Evolutionary conservation across 805 yeast species (phyloP).

Genomic region (Yamadazyma endophytica): DNA sequence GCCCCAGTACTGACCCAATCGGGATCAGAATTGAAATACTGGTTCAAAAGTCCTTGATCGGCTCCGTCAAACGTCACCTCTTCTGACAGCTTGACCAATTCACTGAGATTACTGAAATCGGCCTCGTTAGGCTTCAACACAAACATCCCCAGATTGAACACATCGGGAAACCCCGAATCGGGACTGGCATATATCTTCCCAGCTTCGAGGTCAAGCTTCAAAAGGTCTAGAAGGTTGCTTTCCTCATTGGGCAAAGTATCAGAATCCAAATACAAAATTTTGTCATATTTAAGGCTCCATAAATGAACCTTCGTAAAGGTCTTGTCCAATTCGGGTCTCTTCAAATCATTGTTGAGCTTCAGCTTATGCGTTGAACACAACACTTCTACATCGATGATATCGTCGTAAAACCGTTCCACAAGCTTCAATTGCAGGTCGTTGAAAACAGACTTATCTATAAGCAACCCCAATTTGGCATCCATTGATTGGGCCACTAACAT

Average conservation of each 20-base stretch:
- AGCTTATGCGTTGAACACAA: conserved; percentile 19
- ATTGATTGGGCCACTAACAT: conserved; percentile 9
- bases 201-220: conserved; percentile 19
- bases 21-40: conserved; percentile 51
- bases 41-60: conserved; percentile 86
- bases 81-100: conserved; percentile 14
- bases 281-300: conserved; percentile 49
- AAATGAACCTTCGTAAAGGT: conserved; percentile 55
- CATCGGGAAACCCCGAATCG: conserved; percentile 90
- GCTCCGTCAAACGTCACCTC: conserved; percentile 71
- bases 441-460: conserved; percentile 28
- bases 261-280: conserved; percentile 57
- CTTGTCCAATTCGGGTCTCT: conserved; percentile 49
- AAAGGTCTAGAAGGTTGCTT: conserved; percentile 23
- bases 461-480: conserved; percentile 20
- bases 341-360: conserved; percentile 30
- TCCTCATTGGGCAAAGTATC: conserved; percentile 49
- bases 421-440: conserved; percentile 21
- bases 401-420: conserved; percentile 23
- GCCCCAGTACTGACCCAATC: conserved; percentile 29
- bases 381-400: conserved; percentile 23
- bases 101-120: conserved; percentile 39
- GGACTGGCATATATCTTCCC: conserved; percentile 53
- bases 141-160: conserved; percentile 79
- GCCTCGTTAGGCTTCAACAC: conserved; percentile 48